Evolutionary conservation across 495 filamentous ascomycete genomes (phyloP), one percentile per base, ranked within the genome.

Genomic region (Pyronema domesticum): DNA sequence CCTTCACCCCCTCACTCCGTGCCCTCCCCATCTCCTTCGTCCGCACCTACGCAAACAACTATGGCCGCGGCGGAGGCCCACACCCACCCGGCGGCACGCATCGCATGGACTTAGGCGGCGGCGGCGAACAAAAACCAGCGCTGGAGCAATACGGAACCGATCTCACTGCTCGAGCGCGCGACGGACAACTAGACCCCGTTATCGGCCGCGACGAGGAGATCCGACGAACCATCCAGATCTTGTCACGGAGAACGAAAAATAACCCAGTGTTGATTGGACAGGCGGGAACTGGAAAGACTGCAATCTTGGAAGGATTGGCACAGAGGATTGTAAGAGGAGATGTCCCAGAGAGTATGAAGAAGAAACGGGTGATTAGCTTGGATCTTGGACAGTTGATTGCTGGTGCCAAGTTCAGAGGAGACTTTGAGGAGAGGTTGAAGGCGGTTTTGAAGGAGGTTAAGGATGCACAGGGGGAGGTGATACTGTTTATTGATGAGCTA

Each of bases 371-470:
- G 10, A 76, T 96, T 52, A 73, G 81, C 9, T 68, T 96, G 51
- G 91, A 98, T 60, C 72, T 98, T 0, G 91, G 91, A 1, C 84
- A 83, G 19, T 73, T 98, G 13, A 95, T 98, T 62, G 93, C 91
- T 11, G 91, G 91, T 39, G 88, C 91, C 9, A 96, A 95, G 64
- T 98, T 89, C 57, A 72, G 91, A 48, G 91, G 91, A 49, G 91
- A 98, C 60, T 96, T 98, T 55, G 91, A 98, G 66, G 91, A 98
- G 64, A 77, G 91, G 35, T 65, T 96, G 44, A 98, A 98, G 67
- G 63, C 60, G 50, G 86, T 96, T 9, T 66, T 98, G 55, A 89
- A 83, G 61, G 91, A 96, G 65, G 87, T 95, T 6, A 78, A 89
- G 62, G 80, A 93, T 51, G 84, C 91, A 2, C 74, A 94, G 36